Evolutionary conservation across 495 filamentous ascomycete species (phyloP).

Genomic region (Aspergillus haitiensis): DNA sequence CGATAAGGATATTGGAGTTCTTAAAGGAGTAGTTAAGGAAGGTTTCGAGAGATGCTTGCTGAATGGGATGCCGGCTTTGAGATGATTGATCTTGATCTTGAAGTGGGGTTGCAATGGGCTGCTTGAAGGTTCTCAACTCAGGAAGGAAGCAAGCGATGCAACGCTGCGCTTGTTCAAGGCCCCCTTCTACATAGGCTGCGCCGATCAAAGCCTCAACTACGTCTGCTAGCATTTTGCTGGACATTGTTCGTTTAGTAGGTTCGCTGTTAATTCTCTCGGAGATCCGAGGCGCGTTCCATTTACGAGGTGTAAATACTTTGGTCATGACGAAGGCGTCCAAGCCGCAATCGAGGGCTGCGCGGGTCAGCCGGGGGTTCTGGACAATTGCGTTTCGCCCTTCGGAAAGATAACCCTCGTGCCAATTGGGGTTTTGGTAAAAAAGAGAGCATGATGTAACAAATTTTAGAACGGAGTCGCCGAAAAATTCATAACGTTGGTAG

Average conservation of each 20-base stretch:
- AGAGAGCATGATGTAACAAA: slow-evolving; percentile 66
- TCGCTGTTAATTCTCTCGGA: slow-evolving; percentile 36
- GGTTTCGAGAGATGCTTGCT: slow-evolving; percentile 20
- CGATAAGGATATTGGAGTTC: slow-evolving; percentile 68
- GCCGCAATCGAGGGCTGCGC: slow-evolving; percentile 60
- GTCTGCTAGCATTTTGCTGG: slow-evolving; percentile 84
- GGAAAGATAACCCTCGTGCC: slow-evolving; percentile 79
- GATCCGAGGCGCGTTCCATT: slow-evolving; percentile 69
- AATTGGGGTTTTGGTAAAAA: slow-evolving; percentile 62
- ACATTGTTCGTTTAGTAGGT: slow-evolving; percentile 45
- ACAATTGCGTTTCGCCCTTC: slow-evolving; percentile 66
- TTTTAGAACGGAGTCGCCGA: slow-evolving; percentile 88
- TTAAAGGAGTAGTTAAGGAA: slow-evolving; percentile 61
- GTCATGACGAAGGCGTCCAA: slow-evolving; percentile 76
- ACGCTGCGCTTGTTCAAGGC: slow-evolving; percentile 55
- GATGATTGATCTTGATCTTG: not conserved
- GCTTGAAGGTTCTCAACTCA: slow-evolving; percentile 41
- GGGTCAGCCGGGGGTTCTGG: slow-evolving; percentile 67
- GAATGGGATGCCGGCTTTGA: not conserved
- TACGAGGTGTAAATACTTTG: slow-evolving; percentile 62
- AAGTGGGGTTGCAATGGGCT: slow-evolving; percentile 26
- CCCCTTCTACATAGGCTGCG: slow-evolving; percentile 71
- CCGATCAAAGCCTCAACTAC: slow-evolving; percentile 87
- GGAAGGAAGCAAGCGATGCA: slow-evolving; percentile 69
- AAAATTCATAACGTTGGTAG: slow-evolving; percentile 87